Evolutionary conservation across 192 early-diverging fungal genomes (phyloP).

Genomic region (Funneliformis geosporum): DNA sequence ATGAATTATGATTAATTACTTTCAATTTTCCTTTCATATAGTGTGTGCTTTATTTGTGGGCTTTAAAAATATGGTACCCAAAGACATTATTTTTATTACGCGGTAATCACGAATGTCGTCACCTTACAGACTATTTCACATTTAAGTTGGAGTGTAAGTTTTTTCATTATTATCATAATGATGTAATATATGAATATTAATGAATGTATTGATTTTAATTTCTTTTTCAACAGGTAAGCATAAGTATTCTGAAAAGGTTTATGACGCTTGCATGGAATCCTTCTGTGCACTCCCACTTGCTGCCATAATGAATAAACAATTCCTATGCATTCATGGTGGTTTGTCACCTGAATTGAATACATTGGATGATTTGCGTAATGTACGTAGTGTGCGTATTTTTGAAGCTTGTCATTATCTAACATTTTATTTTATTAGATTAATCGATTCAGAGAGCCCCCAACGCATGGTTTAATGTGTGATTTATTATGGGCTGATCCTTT

Average conservation of each 20-base stretch:
- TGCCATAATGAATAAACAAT: slow-evolving; percentile 93
- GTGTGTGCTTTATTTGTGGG: slow-evolving; percentile 90
- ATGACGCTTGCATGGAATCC: slow-evolving; percentile 87
- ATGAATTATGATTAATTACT: not conserved
- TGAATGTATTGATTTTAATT: not conserved
- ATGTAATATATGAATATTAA: not conserved
- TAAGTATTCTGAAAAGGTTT: slow-evolving; percentile 91
- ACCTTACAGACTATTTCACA: slow-evolving; percentile 97
- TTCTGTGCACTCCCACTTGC: slow-evolving; percentile 93
- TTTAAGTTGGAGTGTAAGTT: slow-evolving; percentile 95
- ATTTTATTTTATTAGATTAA: slow-evolving; percentile 60
- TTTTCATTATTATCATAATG: not conserved
- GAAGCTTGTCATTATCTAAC: not conserved
- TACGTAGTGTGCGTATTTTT: slow-evolving; percentile 31
- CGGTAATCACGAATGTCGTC: slow-evolving; percentile 96
- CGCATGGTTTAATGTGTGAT: slow-evolving; percentile 95
- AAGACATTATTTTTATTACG: slow-evolving; percentile 83
- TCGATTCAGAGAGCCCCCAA: slow-evolving; percentile 91
- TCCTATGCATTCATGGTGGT: slow-evolving; percentile 95
- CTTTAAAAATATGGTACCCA: slow-evolving; percentile 92
- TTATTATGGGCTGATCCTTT: slow-evolving; percentile 93
- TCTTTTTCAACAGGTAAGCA: slow-evolving; percentile 68
- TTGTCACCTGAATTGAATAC: slow-evolving; percentile 90
- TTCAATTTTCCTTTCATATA: slow-evolving; percentile 35
- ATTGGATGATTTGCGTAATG: slow-evolving; percentile 81